Evolutionary conservation across 2,329 filamentous ascomycete species (phyloP).

Genomic region (Plenodomus lindquistii): DNA sequence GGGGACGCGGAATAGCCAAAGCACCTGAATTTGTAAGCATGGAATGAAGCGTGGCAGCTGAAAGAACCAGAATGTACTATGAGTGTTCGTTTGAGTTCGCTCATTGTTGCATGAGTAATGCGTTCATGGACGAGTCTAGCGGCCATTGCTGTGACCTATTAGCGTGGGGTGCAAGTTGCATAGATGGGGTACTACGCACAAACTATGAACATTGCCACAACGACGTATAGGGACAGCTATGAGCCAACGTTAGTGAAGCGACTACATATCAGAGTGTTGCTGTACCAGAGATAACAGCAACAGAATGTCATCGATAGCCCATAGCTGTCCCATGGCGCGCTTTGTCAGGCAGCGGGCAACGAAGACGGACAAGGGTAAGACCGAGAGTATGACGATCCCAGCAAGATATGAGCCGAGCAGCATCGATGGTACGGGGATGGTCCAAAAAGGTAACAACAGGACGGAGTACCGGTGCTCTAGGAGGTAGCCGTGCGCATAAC

Average conservation of each 20-base stretch:
- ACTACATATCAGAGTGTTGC: background rate
- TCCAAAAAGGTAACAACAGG: constrained; percentile 2
- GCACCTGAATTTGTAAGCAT: constrained; percentile 18
- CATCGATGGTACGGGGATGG: constrained; percentile 7
- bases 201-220: constrained; percentile 16
- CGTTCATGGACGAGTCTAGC: constrained; percentile 18
- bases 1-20: constrained; percentile 26
- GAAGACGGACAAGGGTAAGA: constrained; percentile 21
- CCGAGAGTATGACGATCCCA: constrained; percentile 17
- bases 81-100: constrained; percentile 16
- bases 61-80: constrained; percentile 11
- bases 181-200: constrained; percentile 11
- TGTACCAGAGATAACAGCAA: constrained; percentile 24
- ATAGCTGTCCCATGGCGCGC: constrained; percentile 15
- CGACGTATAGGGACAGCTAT: constrained; percentile 22
- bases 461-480: constrained; percentile 6
- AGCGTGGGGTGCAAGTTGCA: constrained; percentile 4
- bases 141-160: constrained; percentile 16
- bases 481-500: constrained; percentile 11
- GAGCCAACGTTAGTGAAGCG: background rate
- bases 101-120: constrained; percentile 3
- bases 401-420: constrained; percentile 14
- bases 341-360: constrained; percentile 25
- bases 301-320: constrained; percentile 27
- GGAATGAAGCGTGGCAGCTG: background rate